Evolutionary conservation across 805 yeast species (phyloP).

Genomic region (Candida suzukii): DNA sequence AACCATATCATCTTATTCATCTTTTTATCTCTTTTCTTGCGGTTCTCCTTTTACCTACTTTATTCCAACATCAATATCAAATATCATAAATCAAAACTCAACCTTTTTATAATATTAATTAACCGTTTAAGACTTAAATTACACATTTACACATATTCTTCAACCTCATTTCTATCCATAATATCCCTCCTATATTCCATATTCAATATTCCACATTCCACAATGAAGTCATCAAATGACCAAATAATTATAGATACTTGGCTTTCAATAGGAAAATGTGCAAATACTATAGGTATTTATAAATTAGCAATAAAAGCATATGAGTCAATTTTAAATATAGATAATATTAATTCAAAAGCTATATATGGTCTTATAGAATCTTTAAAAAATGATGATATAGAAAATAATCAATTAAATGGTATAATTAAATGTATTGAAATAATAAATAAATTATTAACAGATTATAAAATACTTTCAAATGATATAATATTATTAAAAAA

Average conservation of each 20-base stretch:
- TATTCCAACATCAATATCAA: too few species aligned
- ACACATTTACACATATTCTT: too few species aligned
- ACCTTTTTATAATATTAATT: too few species aligned
- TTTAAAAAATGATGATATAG: constrained; percentile 32
- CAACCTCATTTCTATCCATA: neutral
- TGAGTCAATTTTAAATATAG: constrained; percentile 34
- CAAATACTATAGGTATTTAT: constrained; percentile 31
- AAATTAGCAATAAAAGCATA: constrained; percentile 35
- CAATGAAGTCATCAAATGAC: neutral
- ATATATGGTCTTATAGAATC: constrained; percentile 36
- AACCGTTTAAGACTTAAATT: too few species aligned
- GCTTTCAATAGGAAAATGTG: constrained; percentile 41
- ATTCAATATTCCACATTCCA: too few species aligned
- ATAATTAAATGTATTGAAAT: constrained; percentile 33
- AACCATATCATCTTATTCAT: too few species aligned
- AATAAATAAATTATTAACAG: constrained; percentile 30
- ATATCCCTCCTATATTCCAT: too few species aligned
- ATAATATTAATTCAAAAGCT: constrained; percentile 32
- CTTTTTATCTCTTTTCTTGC: too few species aligned
- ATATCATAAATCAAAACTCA: too few species aligned
- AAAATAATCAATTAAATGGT: constrained; percentile 31
- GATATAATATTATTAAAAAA: constrained; percentile 39
- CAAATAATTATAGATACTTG: constrained; percentile 25
- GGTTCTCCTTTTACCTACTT: too few species aligned
- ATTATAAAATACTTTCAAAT: constrained; percentile 30